Conservation (phyloP, 2,329 filamentous ascomycete species). For the Phialophora macrospora region DNA sequence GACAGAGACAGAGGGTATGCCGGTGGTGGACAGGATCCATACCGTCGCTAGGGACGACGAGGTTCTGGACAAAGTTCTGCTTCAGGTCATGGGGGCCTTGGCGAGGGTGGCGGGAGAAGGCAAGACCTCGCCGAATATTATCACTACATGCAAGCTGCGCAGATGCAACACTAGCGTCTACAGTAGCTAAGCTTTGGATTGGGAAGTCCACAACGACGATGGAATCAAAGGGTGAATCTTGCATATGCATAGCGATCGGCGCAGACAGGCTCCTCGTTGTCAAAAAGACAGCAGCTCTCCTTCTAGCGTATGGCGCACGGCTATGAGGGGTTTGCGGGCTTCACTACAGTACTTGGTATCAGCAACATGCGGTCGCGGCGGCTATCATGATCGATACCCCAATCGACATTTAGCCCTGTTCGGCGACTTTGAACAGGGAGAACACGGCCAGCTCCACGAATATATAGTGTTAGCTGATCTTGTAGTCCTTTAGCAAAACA, state of each 20-base stretch:
- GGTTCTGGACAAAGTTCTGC: neutral
- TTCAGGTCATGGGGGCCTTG: neutral
- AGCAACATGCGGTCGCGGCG: neutral
- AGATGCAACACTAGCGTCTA: neutral
- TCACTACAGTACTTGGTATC: neutral
- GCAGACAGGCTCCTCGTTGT: neutral
- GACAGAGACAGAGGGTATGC: conserved; percentile 26
- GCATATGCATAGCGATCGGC: conserved; percentile 28
- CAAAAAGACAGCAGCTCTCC: neutral
- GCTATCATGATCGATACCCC: neutral
- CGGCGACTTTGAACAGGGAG: neutral
- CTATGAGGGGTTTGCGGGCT: neutral
- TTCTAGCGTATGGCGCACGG: conserved; percentile 7
- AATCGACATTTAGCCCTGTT: neutral
- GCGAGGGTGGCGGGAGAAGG: neutral
- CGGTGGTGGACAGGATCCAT: conserved; percentile 23
- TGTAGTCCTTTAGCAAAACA: neutral
- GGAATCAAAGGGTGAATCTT: conserved; percentile 3
- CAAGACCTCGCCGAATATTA: conserved; percentile 1
- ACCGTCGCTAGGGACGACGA: conserved; percentile 23
- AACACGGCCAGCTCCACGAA: neutral
- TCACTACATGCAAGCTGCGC: neutral
- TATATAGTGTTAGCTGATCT: neutral
- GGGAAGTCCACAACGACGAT: neutral
- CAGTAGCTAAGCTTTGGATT: neutral